These are phyloP conservation scores for Cyberlindnera xishuangbannaensis DNA, from an alignment of 805 yeast genomes.

Conservation along the genomic window DNA sequence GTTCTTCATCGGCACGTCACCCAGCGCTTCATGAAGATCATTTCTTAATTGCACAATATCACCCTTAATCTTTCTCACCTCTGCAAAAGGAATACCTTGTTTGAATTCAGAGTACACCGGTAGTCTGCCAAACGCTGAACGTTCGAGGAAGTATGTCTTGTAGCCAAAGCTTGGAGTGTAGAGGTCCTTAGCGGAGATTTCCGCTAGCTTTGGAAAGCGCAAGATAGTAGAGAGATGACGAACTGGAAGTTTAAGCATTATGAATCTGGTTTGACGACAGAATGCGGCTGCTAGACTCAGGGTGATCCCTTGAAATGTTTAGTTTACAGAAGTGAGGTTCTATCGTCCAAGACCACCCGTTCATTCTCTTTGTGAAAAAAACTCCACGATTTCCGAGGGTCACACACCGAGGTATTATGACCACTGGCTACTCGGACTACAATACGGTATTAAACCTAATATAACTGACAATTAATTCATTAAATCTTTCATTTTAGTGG, in stretches of 20 bases:
- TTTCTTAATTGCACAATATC: conserved; percentile 57
- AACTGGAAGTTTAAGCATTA: conserved; percentile 7
- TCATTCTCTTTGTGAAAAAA: too few relatives aligned
- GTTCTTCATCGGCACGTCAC: conserved; percentile 39
- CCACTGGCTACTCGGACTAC: too few relatives aligned
- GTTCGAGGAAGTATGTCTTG: conserved; percentile 31
- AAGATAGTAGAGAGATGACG: neutral
- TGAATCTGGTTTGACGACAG: neutral
- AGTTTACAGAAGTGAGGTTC: too few relatives aligned
- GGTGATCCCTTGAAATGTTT: too few relatives aligned
- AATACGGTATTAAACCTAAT: too few relatives aligned
- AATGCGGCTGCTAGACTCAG: too few relatives aligned
- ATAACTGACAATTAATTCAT: too few relatives aligned
- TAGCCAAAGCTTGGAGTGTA: conserved; percentile 23
- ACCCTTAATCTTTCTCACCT: conserved; percentile 67
- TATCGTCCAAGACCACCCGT: too few relatives aligned
- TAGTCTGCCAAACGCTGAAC: conserved; percentile 59
- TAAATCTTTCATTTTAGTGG: too few relatives aligned
- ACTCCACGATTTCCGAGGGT: too few relatives aligned
- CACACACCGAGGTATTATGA: too few relatives aligned
- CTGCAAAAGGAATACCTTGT: conserved; percentile 60
- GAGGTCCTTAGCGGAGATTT: conserved; percentile 26
- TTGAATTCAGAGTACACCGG: conserved; percentile 77
- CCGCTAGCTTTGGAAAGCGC: conserved; percentile 26
- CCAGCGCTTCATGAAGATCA: conserved; percentile 52